Evolutionary conservation across 2,329 filamentous ascomycete species (phyloP), one percentile per base, ranked within the genome.

Genomic region (Epichloe gansuensis): DNA sequence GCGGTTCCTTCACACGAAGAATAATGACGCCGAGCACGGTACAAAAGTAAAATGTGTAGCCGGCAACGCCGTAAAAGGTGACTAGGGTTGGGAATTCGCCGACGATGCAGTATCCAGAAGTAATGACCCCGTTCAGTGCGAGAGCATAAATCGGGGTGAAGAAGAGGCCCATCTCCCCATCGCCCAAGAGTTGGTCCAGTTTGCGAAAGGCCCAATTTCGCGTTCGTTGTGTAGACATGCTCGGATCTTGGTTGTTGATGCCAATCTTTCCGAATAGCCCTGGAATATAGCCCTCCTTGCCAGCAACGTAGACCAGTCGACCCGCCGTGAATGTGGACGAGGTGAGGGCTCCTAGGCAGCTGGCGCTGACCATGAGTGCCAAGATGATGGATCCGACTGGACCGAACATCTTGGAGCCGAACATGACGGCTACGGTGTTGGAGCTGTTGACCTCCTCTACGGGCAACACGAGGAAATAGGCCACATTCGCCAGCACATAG

Each of bases 51-150:
- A 98, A 98, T 0, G 88, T 88, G 66, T 98, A 98, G 13, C 90
- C 90, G 0, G 93, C 93, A 12, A 98, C 93, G 52, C 93, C 93
- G 70, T 97, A 97, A 66, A 98, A 98, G 0, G 93, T 97, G 53
- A 97, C 78, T 2, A 98, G 78, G 0, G 91, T 95, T 50, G 82
- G 77, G 64, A 98, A 97, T 66, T 95, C 89, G 68, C 93, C 93
- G 5, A 95, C 82, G 2, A 86, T 63, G 55, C 95, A 82, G 71
- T 97, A 98, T 1, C 77, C 71, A 3, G 78, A 71, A 1, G 89
- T 95, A 23, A 98, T 71, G 3, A 71, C 58, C 41, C 78, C 77
- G 67, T 98, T 98, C 59, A 97, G 80, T 2, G 85, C 63, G 70
- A 97, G 87, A 6, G 93, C 93, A 59, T 90, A 85, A 57, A 97